These are phyloP conservation scores for Pythium folliculosum DNA, from an alignment of 352 stramenopile genomes.

Conservation along the genomic window DNA sequence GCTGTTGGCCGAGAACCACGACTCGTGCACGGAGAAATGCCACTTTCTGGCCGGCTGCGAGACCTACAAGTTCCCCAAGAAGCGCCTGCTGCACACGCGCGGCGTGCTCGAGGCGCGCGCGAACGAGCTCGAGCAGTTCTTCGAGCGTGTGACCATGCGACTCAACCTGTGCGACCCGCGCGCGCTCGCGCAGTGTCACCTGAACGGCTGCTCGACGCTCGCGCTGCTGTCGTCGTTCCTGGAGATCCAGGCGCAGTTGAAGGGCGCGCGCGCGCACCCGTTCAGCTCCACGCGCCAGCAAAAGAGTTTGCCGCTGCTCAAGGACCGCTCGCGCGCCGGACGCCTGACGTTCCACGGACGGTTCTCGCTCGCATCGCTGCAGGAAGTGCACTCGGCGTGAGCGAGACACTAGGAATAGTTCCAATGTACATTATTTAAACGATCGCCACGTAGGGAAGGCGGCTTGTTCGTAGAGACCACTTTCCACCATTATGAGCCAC, in stretches of 20 bases:
- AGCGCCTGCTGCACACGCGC: constrained; percentile 64
- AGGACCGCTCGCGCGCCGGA: constrained; percentile 25
- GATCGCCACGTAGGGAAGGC: neutral
- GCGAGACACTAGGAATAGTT: neutral
- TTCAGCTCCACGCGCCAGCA: constrained; percentile 30
- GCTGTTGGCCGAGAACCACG: constrained; percentile 32
- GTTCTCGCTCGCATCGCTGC: constrained; percentile 35
- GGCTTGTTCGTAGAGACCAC: no score
- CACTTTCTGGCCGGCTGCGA: constrained; percentile 72
- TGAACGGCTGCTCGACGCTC: constrained; percentile 48
- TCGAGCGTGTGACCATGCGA: constrained; percentile 64
- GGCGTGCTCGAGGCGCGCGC: constrained; percentile 31
- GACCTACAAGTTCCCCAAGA: constrained; percentile 78
- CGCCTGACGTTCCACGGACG: constrained; percentile 34
- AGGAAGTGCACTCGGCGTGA: constrained; percentile 28
- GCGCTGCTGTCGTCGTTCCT: constrained; percentile 53
- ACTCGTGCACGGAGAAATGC: constrained; percentile 52
- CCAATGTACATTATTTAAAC: constrained; percentile 7
- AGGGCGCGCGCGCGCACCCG: constrained; percentile 16
- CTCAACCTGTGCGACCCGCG: constrained; percentile 61
- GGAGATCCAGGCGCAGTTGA: constrained; percentile 36
- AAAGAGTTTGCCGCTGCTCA: constrained; percentile 39
- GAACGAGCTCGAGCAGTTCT: constrained; percentile 62
- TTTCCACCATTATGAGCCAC: neutral
- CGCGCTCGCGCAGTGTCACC: constrained; percentile 45